Percentiles rank a stretch among this genome's conserved stretches.
phyloP scores from a whole-genome alignment of 805 yeast genomes.

The Candida sithepensis region DNA sequence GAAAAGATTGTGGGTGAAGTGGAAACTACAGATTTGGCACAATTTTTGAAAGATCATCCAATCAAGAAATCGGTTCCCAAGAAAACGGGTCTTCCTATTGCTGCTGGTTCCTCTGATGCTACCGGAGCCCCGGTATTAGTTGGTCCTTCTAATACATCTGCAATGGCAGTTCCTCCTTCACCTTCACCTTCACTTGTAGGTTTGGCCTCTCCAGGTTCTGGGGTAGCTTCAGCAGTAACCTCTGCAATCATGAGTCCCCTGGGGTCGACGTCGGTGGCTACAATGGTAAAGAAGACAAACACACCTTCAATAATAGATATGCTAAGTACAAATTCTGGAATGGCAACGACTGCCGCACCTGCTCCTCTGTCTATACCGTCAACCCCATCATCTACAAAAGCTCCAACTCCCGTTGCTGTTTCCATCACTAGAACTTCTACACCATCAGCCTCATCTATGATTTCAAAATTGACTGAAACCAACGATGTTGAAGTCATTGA shows the following conservation, averaged over 20 bases:
- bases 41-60: slow-evolving; percentile 15
- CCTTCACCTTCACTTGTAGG: neutral
- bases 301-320: slow-evolving; percentile 14
- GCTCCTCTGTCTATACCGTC: slow-evolving; percentile 14
- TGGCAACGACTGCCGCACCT: slow-evolving; percentile 3
- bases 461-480: slow-evolving; percentile 2
- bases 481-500: slow-evolving; percentile 17
- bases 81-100: neutral
- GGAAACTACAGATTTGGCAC: slow-evolving; percentile 26
- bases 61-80: neutral
- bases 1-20: slow-evolving; percentile 52
- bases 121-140: no score
- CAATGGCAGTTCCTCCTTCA: neutral
- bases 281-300: neutral
- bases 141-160: no score
- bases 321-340: slow-evolving; percentile 6
- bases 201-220: neutral
- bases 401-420: neutral
- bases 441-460: slow-evolving; percentile 3
- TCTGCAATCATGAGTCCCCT: neutral
- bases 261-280: neutral
- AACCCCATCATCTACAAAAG: slow-evolving; percentile 7
- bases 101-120: neutral
- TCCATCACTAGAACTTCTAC: slow-evolving; percentile 3
- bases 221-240: neutral